A percentile compares a stretch with the other conserved stretches of the same genome.
Evolutionary conservation across 1,139 yeast genomes (phyloP).

Genomic region (Scheffersomyces illinoinensis): DNA sequence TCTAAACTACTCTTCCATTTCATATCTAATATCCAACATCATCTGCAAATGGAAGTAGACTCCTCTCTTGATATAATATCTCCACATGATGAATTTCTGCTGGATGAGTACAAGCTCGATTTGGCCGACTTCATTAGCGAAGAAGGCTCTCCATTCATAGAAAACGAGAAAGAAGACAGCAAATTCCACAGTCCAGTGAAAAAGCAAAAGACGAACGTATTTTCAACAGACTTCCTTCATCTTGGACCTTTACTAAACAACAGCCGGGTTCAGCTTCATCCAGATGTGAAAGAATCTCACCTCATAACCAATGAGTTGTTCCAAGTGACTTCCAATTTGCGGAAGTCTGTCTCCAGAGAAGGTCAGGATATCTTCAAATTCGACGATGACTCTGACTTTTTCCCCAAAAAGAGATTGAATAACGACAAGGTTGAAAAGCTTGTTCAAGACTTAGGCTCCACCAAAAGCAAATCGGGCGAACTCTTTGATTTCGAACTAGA

Average conservation of each 20-base stretch:
- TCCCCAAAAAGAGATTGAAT: conserved; percentile 22
- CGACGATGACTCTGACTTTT: conserved; percentile 18
- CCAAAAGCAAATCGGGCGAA: conserved; percentile 4
- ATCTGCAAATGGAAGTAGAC: background rate
- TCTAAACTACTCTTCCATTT: background rate
- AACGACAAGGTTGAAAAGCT: conserved; percentile 42
- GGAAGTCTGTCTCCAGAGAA: background rate
- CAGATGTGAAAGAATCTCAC: conserved; percentile 13
- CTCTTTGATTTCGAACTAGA: conserved; percentile 28
- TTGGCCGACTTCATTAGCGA: conserved; percentile 13
- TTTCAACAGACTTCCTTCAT: conserved; percentile 1
- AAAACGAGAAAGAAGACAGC: background rate
- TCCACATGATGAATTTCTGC: conserved; percentile 4
- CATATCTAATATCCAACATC: background rate
- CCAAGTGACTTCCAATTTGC: conserved; percentile 36
- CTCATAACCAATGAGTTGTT: conserved; percentile 35
- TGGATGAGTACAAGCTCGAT: conserved; percentile 28
- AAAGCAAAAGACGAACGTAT: conserved; percentile 4
- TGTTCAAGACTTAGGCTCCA: conserved; percentile 26
- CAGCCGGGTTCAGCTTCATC: conserved; percentile 4
- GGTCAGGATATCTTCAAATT: conserved; percentile 1
- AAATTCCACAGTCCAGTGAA: conserved; percentile 8
- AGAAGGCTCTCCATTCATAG: background rate
- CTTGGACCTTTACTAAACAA: background rate
- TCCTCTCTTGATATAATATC: conserved; percentile 1